Percentiles rank a stretch among this genome's conserved stretches.
Conservation (phyloP, 2,329 filamentous ascomycete genomes). For the Sclerotinia borealis region DNA sequence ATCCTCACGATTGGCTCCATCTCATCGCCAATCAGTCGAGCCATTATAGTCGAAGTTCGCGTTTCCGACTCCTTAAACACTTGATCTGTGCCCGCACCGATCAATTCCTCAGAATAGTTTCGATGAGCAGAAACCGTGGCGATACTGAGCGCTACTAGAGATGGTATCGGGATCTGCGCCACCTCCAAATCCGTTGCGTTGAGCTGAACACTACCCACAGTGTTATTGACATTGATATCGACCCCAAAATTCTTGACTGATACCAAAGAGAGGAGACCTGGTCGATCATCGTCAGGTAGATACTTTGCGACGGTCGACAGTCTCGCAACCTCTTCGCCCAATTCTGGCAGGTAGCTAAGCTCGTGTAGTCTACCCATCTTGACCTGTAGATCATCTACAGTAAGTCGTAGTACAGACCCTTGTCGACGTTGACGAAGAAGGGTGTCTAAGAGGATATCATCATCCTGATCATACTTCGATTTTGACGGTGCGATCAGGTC, state of each 20-base stretch:
- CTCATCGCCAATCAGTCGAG: conserved; percentile 86
- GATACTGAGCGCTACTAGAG: conserved; percentile 73
- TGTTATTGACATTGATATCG: conserved; percentile 57
- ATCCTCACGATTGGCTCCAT: conserved; percentile 87
- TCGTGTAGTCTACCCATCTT: conserved; percentile 57
- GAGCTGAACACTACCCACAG: conserved; percentile 59
- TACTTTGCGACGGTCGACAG: conserved; percentile 89
- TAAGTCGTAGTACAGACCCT: conserved; percentile 71
- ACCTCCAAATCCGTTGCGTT: conserved; percentile 59
- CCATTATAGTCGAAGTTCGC: conserved; percentile 68
- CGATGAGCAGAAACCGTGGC: conserved; percentile 55
- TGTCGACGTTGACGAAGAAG: conserved; percentile 80
- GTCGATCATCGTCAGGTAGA: conserved; percentile 88
- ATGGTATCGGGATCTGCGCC: conserved; percentile 79
- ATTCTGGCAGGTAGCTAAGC: conserved; percentile 59
- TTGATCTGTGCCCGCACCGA: conserved; percentile 46
- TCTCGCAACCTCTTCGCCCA: conserved; percentile 74
- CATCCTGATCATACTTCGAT: conserved; percentile 77
- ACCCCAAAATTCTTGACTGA: conserved; percentile 58
- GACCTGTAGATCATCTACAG: conserved; percentile 58
- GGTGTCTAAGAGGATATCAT: conserved; percentile 93
- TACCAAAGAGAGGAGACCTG: conserved; percentile 73
- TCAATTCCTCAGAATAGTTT: conserved; percentile 63
- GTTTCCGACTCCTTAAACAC: conserved; percentile 25
- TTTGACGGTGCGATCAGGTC: conserved; percentile 87